Evolutionary conservation across 257 asterid species (phyloP).

Genomic region (Striga asiatica): DNA sequence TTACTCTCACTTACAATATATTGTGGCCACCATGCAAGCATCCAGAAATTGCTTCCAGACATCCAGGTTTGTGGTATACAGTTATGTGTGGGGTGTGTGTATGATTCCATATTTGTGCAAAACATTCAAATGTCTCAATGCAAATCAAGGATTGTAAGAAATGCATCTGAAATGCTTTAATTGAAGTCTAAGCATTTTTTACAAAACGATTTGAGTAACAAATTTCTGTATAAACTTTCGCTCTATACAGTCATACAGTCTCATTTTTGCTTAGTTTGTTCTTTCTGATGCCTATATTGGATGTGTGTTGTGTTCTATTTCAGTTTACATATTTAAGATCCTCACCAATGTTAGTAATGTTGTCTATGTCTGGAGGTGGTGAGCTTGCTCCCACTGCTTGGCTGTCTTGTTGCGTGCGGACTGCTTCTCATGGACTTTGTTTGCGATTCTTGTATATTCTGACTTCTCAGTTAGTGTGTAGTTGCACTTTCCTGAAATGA

Average conservation of each 20-base stretch:
- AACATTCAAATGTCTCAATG: background rate
- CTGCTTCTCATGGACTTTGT: background rate
- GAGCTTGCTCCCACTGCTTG: conserved; percentile 1
- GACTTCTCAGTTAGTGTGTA: too few species aligned
- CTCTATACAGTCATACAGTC: conserved; percentile 1
- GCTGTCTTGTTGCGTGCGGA: background rate
- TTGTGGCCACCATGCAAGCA: conserved; percentile 68
- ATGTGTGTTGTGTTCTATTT: conserved; percentile 1
- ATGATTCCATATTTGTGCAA: conserved; percentile 9
- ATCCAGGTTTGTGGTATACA: conserved; percentile 61
- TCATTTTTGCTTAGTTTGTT: background rate
- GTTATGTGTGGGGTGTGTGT: conserved; percentile 9
- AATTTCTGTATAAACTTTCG: background rate
- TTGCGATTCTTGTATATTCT: background rate
- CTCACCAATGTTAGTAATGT: background rate
- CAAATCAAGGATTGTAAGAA: conserved; percentile 7
- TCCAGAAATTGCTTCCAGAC: conserved; percentile 91
- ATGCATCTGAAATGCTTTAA: conserved; percentile 5
- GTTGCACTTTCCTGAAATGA: background rate
- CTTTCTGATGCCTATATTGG: conserved; percentile 1
- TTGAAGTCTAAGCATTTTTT: background rate
- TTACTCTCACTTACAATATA: conserved; percentile 78
- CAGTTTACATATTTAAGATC: conserved; percentile 6
- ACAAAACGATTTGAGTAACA: background rate
- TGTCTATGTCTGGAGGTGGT: background rate